Conservation (phyloP, 2,329 filamentous ascomycete genomes). For the Monilinia aucupariae region DNA sequence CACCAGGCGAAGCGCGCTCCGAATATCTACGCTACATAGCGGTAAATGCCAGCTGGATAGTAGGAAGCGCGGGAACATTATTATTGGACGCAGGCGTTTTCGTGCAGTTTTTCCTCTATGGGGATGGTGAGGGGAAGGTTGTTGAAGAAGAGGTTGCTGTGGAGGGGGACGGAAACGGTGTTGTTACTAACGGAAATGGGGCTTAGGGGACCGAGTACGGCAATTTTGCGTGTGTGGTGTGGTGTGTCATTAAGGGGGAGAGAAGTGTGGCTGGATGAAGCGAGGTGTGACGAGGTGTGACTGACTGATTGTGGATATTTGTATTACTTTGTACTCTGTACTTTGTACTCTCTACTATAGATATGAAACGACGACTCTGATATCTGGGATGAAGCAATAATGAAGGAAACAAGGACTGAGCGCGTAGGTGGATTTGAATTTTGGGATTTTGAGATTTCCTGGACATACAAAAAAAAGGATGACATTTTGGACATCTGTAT, state of each 20-base stretch:
- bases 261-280: neutral
- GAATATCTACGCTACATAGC: slow-evolving; percentile 74
- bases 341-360: neutral
- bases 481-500: neutral
- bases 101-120: slow-evolving; percentile 85
- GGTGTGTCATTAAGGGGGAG: neutral
- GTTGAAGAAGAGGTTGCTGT: slow-evolving; percentile 16
- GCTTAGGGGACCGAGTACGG: neutral
- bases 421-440: neutral
- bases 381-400: neutral
- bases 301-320: neutral
- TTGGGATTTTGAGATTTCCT: neutral
- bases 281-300: neutral
- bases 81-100: slow-evolving; percentile 83
- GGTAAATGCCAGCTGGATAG: slow-evolving; percentile 85
- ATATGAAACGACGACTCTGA: neutral
- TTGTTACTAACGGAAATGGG: neutral
- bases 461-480: neutral
- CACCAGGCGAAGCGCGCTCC: slow-evolving; percentile 39
- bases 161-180: neutral
- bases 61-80: slow-evolving; percentile 83
- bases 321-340: neutral
- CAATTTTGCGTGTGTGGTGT: neutral
- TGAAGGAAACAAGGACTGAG: too few relatives aligned
- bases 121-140: slow-evolving; percentile 21